Conservation (phyloP, 305 asterid genomes). For the Stenogyne calaminthoides region DNA sequence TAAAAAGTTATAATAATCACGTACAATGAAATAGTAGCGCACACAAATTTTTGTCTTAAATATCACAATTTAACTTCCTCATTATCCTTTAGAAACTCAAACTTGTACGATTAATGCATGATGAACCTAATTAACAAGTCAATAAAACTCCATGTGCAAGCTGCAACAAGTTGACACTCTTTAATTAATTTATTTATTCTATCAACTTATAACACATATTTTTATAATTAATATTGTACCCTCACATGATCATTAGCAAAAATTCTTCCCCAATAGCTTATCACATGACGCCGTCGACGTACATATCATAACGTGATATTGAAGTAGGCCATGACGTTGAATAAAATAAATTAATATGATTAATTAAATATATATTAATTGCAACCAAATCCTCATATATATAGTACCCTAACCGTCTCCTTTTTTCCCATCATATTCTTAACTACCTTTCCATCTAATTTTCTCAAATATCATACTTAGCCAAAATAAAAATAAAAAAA, state of each 20-base stretch:
- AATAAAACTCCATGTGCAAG: slow-evolving; percentile 29
- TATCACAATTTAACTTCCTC: background rate
- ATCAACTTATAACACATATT: background rate
- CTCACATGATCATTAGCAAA: slow-evolving; percentile 28
- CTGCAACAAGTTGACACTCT: background rate
- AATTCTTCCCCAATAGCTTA: slow-evolving; percentile 31
- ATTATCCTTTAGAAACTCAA: background rate
- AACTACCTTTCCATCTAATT: too few species aligned
- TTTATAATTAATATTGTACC: background rate
- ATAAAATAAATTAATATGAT: background rate
- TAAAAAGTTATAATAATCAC: too few species aligned
- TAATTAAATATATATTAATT: background rate
- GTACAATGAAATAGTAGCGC: too few species aligned
- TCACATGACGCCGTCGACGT: slow-evolving; percentile 38
- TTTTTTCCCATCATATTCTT: background rate
- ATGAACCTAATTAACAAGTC: background rate
- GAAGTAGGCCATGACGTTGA: slow-evolving; percentile 24
- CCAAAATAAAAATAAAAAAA: background rate
- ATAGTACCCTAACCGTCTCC: slow-evolving; percentile 27
- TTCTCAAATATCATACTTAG: background rate
- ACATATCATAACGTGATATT: slow-evolving; percentile 42
- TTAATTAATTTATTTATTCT: background rate
- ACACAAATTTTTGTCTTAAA: too few species aligned
- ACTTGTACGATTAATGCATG: background rate
- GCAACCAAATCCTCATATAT: slow-evolving; percentile 29